A percentile compares a stretch with the other conserved stretches of the same genome.
Conservation (phyloP, 371 early-diverging fungal genomes). For the Lichtheimia ornata region DNA sequence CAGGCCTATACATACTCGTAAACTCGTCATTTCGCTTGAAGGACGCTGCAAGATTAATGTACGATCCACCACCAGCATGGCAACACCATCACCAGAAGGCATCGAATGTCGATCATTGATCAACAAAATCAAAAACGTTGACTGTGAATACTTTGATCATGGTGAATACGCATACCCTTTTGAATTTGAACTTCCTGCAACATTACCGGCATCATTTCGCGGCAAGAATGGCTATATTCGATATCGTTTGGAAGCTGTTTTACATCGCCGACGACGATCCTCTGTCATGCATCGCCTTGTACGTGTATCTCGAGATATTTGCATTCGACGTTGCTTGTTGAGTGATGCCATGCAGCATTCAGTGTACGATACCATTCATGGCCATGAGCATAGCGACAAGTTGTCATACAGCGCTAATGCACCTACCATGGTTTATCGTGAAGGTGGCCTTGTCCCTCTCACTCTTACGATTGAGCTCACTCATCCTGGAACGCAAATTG, state of each 20-base stretch:
- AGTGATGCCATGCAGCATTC: constrained; percentile 23
- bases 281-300: constrained; percentile 36
- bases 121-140: constrained; percentile 10
- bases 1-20: constrained; percentile 34
- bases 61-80: constrained; percentile 21
- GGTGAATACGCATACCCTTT: constrained; percentile 41
- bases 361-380: constrained; percentile 28
- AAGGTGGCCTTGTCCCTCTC: constrained; percentile 47
- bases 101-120: constrained; percentile 36
- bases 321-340: constrained; percentile 41
- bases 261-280: constrained; percentile 23
- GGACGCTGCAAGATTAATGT: constrained; percentile 44
- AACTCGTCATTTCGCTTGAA: constrained; percentile 39
- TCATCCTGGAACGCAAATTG: constrained; percentile 24
- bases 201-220: constrained; percentile 40
- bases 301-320: constrained; percentile 28
- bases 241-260: constrained; percentile 34
- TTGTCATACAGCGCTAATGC: constrained; percentile 39
- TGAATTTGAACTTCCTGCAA: constrained; percentile 40
- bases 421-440: constrained; percentile 43
- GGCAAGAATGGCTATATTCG: constrained; percentile 45
- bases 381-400: constrained; percentile 31
- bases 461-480: constrained; percentile 32
- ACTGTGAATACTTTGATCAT: constrained; percentile 18
- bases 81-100: constrained; percentile 24